These are phyloP conservation scores for Primulina tabacum DNA, from an alignment of 257 asterid genomes.

Conservation along the genomic window DNA sequence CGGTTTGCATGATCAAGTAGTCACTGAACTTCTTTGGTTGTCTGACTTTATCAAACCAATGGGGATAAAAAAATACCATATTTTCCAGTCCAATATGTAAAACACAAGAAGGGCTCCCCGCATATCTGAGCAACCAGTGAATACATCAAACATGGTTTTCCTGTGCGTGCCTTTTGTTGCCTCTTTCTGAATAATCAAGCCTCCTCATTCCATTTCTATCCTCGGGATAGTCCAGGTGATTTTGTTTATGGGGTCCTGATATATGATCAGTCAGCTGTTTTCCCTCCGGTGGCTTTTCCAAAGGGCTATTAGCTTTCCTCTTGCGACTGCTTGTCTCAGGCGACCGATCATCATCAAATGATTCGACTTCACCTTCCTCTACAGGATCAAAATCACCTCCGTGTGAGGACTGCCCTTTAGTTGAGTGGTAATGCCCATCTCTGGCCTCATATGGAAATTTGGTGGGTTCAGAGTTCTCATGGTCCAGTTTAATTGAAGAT, in stretches of 20 bases:
- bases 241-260: conserved; percentile 29
- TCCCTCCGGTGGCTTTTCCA: conserved; percentile 42
- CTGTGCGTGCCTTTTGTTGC: conserved; percentile 63
- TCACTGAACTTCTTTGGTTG: background rate
- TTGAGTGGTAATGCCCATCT: conserved; percentile 38
- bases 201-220: conserved; percentile 55
- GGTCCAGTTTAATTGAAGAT: conserved; percentile 38
- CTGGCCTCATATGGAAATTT: conserved; percentile 31
- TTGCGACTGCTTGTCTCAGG: conserved; percentile 51
- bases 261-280: conserved; percentile 37
- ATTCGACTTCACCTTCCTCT: conserved; percentile 84
- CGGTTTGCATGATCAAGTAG: background rate
- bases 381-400: conserved; percentile 49
- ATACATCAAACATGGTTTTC: conserved; percentile 53
- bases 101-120: background rate
- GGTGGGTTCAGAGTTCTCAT: conserved; percentile 29
- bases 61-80: background rate
- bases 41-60: background rate
- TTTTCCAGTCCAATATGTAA: background rate
- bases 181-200: conserved; percentile 73
- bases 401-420: conserved; percentile 41
- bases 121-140: conserved; percentile 3
- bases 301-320: conserved; percentile 64
- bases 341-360: conserved; percentile 50
- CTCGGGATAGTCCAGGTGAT: conserved; percentile 40